Base-by-base conservation (phyloP, 371 early-diverging fungal species). In the Actinomortierella wolfii region DNA sequence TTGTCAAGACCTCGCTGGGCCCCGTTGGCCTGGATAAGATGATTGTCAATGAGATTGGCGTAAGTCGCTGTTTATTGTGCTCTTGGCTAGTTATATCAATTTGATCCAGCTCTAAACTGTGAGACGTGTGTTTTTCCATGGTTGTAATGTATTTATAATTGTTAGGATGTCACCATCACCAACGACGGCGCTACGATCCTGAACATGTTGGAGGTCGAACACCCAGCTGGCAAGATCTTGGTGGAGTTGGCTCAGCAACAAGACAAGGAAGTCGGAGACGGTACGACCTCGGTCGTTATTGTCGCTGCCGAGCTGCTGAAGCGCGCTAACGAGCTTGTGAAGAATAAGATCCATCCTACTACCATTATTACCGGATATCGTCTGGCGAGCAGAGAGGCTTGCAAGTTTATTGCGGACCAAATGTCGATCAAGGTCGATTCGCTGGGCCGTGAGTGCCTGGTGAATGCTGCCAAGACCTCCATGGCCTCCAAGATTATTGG, bases 111-210 rank as follows among this genome's bases (percentile, higher is more conserved):
- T n/a, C n/a, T n/a, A n/a, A n/a, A n/a, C n/a, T n/a, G n/a, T 28
- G 44, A 52, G 26, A 24, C 34, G 29, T 24, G n/a, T 5, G 14
- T 28, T 48, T 46, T 44, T 57, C 11, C 24, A 17, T 29, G 18
- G 40, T 26, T 29, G 14, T 56, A 45, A 52, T 24, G 18, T 2
- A n/a, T 34, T 23, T 34, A 45, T 24, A 47, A 42, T 40, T 34
- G n/a, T 0, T 73, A 96, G 96, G 97, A 98, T 81, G 98, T 99
- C 45, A 96, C 97, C 20, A 99, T 99, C 68, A 98, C 99, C 21
- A 99, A 99, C 78, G 99, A 99, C 86, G 99, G 99, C 28, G 99
- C 99, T 3, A 99, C 99, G 3, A 99, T 99, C 77, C 87, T 99
- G 62, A 88, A 92, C 60, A 89, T 97, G 54, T 86, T 99, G 56